phyloP scores from a whole-genome alignment of 83 land plant species.

The Thuja plicata region DNA sequence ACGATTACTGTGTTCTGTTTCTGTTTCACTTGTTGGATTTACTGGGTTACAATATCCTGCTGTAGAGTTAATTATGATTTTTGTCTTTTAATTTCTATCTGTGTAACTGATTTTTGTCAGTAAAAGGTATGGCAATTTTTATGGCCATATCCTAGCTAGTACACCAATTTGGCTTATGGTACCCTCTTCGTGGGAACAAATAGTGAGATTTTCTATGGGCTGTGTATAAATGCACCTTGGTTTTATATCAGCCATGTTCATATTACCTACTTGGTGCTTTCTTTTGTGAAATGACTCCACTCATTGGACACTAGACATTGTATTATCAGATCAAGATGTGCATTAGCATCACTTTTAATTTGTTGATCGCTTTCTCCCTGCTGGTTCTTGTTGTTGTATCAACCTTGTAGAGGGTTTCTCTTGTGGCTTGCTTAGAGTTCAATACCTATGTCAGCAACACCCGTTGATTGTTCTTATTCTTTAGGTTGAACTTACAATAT shows the following conservation, averaged over 20 bases:
- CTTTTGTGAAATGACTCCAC: background rate
- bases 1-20: background rate
- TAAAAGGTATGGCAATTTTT: background rate
- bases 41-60: background rate
- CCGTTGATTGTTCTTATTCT: background rate
- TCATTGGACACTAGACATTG: background rate
- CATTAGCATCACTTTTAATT: background rate
- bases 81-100: background rate
- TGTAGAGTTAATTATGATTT: background rate
- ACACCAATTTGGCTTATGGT: background rate
- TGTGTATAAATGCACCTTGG: background rate
- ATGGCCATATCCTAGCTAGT: background rate
- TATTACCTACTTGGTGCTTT: background rate
- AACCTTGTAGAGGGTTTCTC: background rate
- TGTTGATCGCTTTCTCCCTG: background rate
- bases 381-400: background rate
- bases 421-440: background rate
- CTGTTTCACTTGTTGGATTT: slow-evolving; percentile 6
- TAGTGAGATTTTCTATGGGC: background rate
- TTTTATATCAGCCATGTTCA: background rate
- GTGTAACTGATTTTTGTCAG: background rate
- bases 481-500: background rate
- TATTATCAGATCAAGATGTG: background rate
- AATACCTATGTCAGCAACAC: background rate
- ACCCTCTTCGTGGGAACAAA: background rate